Evolutionary conservation across 305 asterid genomes (phyloP).

Genomic region (Caryopteris hybrid): DNA sequence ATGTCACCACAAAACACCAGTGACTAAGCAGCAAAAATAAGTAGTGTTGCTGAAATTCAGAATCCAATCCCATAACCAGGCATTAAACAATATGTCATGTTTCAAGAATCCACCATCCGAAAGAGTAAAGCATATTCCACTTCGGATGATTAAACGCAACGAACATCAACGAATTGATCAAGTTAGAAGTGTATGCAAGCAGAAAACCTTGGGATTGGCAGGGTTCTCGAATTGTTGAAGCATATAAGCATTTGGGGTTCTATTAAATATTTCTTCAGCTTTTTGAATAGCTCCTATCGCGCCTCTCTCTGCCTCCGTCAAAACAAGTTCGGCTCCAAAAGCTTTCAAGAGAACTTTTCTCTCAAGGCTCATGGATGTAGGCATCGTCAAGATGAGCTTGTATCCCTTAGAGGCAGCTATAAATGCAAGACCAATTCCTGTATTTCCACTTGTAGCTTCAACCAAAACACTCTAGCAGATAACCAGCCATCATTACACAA

Average conservation of each 20-base stretch:
- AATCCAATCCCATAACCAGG: background rate
- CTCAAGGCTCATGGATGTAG: constrained; percentile 93
- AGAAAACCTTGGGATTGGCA: constrained; percentile 86
- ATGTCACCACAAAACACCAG: background rate
- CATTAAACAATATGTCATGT: background rate
- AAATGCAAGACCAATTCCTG: constrained; percentile 93
- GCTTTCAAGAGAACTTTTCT: constrained; percentile 91
- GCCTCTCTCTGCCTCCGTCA: constrained; percentile 86
- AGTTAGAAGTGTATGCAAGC: background rate
- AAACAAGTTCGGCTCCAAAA: constrained; percentile 87
- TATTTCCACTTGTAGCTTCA: constrained; percentile 94
- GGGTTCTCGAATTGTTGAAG: constrained; percentile 92
- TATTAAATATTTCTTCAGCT: constrained; percentile 76
- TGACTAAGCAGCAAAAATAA: background rate
- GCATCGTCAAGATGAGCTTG: constrained; percentile 94
- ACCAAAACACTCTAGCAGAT: constrained; percentile 70
- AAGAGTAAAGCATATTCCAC: background rate
- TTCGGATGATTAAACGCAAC: background rate
- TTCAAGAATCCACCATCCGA: background rate
- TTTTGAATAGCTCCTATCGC: constrained; percentile 79
- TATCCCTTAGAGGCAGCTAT: constrained; percentile 94
- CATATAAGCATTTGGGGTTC: constrained; percentile 69
- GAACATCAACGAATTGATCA: background rate
- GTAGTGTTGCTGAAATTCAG: background rate
- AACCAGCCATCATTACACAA: constrained; percentile 10